Percentiles rank a stretch among this genome's conserved stretches.
These are phyloP conservation scores for Fonsecaea multimorphosa DNA, from an alignment of 2,329 filamentous ascomycete species.

Conservation along the genomic window DNA sequence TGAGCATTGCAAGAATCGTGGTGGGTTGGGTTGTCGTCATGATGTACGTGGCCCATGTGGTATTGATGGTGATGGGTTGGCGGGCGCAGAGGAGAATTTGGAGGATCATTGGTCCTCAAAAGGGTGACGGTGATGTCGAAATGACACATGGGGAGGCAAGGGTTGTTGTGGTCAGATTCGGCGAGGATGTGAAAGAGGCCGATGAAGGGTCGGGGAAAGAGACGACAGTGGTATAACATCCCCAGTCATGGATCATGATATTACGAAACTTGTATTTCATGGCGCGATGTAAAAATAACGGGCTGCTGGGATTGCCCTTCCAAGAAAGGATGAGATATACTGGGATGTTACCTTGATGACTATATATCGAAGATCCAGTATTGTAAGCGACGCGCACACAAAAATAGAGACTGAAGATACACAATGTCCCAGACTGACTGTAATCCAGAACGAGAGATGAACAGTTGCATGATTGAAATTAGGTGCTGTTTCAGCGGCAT, in stretches of 20 bases:
- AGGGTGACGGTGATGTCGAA: conserved; percentile 5
- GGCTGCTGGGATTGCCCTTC: not conserved
- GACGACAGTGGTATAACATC: not conserved
- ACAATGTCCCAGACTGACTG: not conserved
- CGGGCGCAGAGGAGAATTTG: conserved; percentile 27
- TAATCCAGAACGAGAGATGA: not conserved
- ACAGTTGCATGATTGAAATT: not conserved
- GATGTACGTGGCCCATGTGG: conserved; percentile 25
- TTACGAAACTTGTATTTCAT: not conserved
- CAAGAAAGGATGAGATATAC: not conserved
- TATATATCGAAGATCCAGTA: not conserved
- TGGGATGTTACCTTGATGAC: not conserved
- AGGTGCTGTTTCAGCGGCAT: too few species aligned
- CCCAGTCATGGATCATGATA: not conserved
- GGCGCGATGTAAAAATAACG: not conserved
- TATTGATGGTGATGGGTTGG: conserved; percentile 15
- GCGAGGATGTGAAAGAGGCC: not conserved
- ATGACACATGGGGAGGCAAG: conserved; percentile 12
- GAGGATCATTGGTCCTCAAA: conserved; percentile 20
- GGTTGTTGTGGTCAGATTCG: conserved; percentile 14
- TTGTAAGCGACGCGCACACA: not conserved
- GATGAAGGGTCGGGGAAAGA: conserved; percentile 5
- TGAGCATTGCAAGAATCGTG: conserved; percentile 34
- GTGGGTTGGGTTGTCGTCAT: conserved; percentile 29
- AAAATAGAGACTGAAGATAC: not conserved